These are phyloP conservation scores for Hypsizygus marmoreus DNA, from an alignment of 768 basidiomycete species.

Conservation along the genomic window DNA sequence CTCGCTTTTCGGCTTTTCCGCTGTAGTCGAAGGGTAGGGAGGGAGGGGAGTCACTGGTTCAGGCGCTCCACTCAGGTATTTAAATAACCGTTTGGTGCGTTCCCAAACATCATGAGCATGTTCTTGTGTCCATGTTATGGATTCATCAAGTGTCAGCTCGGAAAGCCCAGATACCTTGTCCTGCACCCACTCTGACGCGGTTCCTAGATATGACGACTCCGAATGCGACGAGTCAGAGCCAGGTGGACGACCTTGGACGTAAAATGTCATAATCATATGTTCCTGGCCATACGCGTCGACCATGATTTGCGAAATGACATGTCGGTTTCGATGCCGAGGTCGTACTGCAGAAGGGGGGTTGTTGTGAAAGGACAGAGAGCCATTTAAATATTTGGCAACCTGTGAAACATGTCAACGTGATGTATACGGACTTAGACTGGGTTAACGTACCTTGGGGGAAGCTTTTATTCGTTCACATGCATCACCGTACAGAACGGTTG, in stretches of 20 bases:
- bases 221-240: slow-evolving; percentile 32
- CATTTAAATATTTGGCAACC: slow-evolving; percentile 70
- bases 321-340: slow-evolving; percentile 81
- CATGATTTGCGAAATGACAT: slow-evolving; percentile 77
- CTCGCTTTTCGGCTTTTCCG: slow-evolving; percentile 28
- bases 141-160: slow-evolving; percentile 59
- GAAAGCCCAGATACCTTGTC: slow-evolving; percentile 41
- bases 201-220: slow-evolving; percentile 48
- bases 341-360: slow-evolving; percentile 75
- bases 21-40: slow-evolving; percentile 29
- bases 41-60: slow-evolving; percentile 37
- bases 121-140: slow-evolving; percentile 47
- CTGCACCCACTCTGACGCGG: slow-evolving; percentile 43
- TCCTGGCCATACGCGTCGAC: slow-evolving; percentile 75
- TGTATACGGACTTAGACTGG: not conserved
- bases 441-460: slow-evolving; percentile 44
- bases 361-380: slow-evolving; percentile 76
- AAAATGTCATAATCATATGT: slow-evolving; percentile 85
- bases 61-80: slow-evolving; percentile 71
- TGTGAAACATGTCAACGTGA: slow-evolving; percentile 28
- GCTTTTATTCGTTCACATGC: slow-evolving; percentile 55
- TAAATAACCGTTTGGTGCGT: slow-evolving; percentile 60
- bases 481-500: slow-evolving; percentile 75
- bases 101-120: slow-evolving; percentile 43
- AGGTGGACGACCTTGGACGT: slow-evolving; percentile 62